These are phyloP conservation scores for Colletotrichum noveboracense DNA, from an alignment of 2,329 filamentous ascomycete species.

Conservation along the genomic window DNA sequence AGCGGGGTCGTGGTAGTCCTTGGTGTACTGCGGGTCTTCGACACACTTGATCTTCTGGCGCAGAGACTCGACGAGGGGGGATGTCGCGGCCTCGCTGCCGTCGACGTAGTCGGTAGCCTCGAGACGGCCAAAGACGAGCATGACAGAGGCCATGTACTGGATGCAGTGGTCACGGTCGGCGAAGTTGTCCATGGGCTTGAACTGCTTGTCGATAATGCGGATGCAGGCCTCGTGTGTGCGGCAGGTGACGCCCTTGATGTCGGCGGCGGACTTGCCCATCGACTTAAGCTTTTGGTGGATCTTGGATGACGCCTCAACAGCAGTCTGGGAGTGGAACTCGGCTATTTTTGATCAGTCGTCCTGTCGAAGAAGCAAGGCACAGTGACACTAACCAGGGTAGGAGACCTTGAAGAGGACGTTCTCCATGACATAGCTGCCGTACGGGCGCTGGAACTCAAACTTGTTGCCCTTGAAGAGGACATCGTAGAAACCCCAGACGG, in stretches of 20 bases:
- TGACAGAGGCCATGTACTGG: slow-evolving; percentile 98
- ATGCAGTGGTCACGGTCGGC: slow-evolving; percentile 99
- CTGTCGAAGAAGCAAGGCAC: background rate
- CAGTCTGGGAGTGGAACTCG: slow-evolving; percentile 98
- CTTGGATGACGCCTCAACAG: slow-evolving; percentile 91
- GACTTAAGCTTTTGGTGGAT: slow-evolving; percentile 83
- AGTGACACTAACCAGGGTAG: slow-evolving; percentile 74
- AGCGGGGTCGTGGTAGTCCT: slow-evolving; percentile 92
- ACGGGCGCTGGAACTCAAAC: slow-evolving; percentile 94
- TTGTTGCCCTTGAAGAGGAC: slow-evolving; percentile 95
- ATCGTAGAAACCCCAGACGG: slow-evolving; percentile 98
- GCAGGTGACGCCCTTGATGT: slow-evolving; percentile 93
- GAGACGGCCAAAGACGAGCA: slow-evolving; percentile 94
- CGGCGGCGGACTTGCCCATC: slow-evolving; percentile 87
- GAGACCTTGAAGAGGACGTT: slow-evolving; percentile 99
- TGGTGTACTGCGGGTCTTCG: slow-evolving; percentile 93
- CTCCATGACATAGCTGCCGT: slow-evolving; percentile 99
- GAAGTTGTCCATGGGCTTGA: slow-evolving; percentile 99
- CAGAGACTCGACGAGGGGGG: slow-evolving; percentile 86
- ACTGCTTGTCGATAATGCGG: slow-evolving; percentile 99
- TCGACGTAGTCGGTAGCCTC: slow-evolving; percentile 94
- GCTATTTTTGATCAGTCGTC: slow-evolving; percentile 46
- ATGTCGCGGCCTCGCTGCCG: slow-evolving; percentile 89
- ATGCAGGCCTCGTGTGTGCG: slow-evolving; percentile 98
- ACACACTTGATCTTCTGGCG: slow-evolving; percentile 95